These are phyloP conservation scores for Ramularia collo-cygni DNA, from an alignment of 2,329 filamentous ascomycete species.

Conservation along the genomic window DNA sequence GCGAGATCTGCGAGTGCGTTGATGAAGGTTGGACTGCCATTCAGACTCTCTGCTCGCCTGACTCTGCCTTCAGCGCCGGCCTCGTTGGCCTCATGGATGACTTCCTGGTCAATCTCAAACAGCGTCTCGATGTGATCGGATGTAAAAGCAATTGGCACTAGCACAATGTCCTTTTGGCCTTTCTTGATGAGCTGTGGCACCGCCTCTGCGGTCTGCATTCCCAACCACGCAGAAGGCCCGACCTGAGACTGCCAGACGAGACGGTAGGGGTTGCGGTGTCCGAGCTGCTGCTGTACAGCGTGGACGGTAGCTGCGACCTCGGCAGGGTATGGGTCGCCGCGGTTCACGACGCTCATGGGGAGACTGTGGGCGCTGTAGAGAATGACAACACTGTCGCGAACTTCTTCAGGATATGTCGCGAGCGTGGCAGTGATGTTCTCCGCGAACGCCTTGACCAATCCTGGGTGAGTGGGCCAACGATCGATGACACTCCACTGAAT, in stretches of 20 bases:
- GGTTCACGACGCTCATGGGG: constrained; percentile 95
- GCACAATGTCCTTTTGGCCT: constrained; percentile 81
- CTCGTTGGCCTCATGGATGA: constrained; percentile 79
- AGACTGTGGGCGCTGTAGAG: constrained; percentile 89
- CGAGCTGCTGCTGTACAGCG: constrained; percentile 88
- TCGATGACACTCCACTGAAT: constrained; percentile 98
- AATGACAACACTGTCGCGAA: constrained; percentile 71
- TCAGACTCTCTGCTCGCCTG: constrained; percentile 86
- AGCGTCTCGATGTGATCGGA: constrained; percentile 99
- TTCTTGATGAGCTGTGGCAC: constrained; percentile 85
- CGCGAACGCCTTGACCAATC: constrained; percentile 85
- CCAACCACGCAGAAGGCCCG: constrained; percentile 89
- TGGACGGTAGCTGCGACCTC: constrained; percentile 95
- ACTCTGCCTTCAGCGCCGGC: constrained; percentile 58
- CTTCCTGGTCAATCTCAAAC: constrained; percentile 87
- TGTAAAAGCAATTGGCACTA: constrained; percentile 95
- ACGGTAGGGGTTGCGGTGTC: constrained; percentile 83
- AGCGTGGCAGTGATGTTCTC: constrained; percentile 85
- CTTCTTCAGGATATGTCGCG: constrained; percentile 73
- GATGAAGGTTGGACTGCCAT: constrained; percentile 87
- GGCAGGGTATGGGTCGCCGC: constrained; percentile 88
- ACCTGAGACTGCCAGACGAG: constrained; percentile 98
- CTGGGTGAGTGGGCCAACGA: constrained; percentile 87
- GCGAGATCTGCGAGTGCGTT: constrained; percentile 82
- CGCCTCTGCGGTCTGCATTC: constrained; percentile 82